Percentiles rank a stretch among this genome's conserved stretches.
Evolutionary conservation across 345 rosid species (phyloP).

Genomic region (Eucalyptus dawsonii): DNA sequence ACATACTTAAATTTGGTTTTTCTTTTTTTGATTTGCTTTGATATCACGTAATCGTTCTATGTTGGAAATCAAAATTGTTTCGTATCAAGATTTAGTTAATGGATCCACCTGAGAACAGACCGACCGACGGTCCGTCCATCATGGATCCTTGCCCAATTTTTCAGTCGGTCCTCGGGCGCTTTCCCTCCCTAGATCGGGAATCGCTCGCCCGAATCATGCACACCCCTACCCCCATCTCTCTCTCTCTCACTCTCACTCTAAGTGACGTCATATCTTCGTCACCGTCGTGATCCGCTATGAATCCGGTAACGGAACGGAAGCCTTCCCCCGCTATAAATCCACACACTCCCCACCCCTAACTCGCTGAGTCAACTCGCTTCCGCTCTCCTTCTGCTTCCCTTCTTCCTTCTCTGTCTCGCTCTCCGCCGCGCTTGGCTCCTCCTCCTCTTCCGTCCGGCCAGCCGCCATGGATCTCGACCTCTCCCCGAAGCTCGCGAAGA

Average conservation of each 20-base stretch:
- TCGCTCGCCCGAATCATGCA: no score
- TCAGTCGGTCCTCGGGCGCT: no score
- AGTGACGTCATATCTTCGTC: not conserved
- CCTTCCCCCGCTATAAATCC: not conserved
- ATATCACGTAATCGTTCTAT: no score
- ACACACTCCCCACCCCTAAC: not conserved
- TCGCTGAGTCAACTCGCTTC: not conserved
- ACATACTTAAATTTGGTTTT: no score
- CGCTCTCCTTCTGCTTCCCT: not conserved
- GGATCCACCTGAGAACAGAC: no score
- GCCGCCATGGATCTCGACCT: conserved; percentile 68
- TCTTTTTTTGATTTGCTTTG: no score
- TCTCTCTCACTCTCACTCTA: not conserved
- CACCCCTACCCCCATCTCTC: not conserved
- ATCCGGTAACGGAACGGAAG: not conserved
- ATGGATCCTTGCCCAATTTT: no score
- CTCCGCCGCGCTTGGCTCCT: not conserved
- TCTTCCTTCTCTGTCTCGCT: not conserved
- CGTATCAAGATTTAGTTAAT: no score
- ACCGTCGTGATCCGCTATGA: not conserved
- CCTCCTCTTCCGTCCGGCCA: not conserved
- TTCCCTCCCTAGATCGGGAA: no score
- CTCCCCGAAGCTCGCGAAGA: conserved; percentile 58
- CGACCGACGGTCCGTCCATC: no score
- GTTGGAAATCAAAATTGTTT: no score